Conservation (phyloP, 2,329 filamentous ascomycete genomes). For the Alternaria tenuissima region DNA sequence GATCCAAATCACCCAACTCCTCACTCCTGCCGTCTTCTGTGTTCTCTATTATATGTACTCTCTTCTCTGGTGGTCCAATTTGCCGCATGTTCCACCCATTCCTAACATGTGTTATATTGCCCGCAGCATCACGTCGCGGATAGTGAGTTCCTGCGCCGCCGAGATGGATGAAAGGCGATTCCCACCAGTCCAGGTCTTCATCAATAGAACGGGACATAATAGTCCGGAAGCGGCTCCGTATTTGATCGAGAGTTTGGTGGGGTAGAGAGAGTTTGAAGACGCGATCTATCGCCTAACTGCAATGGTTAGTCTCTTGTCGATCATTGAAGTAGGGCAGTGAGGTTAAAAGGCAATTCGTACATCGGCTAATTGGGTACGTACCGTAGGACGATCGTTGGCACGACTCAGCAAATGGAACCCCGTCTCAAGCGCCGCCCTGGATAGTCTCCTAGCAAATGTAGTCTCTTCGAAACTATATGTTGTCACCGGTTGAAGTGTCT, state of each 20-base stretch:
- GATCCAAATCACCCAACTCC: conserved; percentile 53
- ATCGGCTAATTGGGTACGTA: conserved; percentile 9
- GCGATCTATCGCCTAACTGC: conserved; percentile 47
- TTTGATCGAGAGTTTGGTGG: conserved; percentile 57
- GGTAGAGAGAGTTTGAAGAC: conserved; percentile 75
- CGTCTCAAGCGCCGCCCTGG: conserved; percentile 70
- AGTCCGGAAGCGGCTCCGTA: conserved; percentile 51
- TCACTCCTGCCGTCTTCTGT: conserved; percentile 30
- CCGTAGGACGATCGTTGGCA: conserved; percentile 31
- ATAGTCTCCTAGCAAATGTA: conserved; percentile 75
- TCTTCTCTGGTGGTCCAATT: conserved; percentile 46
- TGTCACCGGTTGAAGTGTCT: conserved; percentile 49
- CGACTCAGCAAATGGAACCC: conserved; percentile 68
- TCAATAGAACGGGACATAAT: conserved; percentile 50
- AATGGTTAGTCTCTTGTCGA: not conserved
- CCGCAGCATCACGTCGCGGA: conserved; percentile 49
- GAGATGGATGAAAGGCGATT: conserved; percentile 69
- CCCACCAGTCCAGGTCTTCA: conserved; percentile 67
- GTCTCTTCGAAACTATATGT: conserved; percentile 70
- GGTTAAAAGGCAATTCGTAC: not conserved
- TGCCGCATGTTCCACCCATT: conserved; percentile 45
- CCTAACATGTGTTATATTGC: conserved; percentile 44
- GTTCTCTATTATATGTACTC: conserved; percentile 27
- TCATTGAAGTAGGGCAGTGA: not conserved
- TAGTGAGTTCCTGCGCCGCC: conserved; percentile 75